Base-by-base conservation (phyloP, 768 basidiomycete genomes). In the Tulasnella sp. region DNA sequence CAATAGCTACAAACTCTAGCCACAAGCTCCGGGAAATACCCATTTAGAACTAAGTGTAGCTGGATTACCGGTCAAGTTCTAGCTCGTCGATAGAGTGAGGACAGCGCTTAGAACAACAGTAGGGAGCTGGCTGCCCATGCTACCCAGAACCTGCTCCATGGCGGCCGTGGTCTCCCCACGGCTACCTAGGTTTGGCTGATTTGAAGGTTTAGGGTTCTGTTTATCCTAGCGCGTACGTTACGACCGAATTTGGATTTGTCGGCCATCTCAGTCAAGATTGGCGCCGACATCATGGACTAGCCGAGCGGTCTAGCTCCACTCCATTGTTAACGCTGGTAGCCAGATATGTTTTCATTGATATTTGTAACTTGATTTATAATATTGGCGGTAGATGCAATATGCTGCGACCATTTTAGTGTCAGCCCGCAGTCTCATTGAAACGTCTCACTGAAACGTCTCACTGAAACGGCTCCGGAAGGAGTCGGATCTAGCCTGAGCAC, bases 221-320 rank as follows among this genome's bases (percentile, higher is more conserved):
- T 18, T 51, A 51, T 51, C 20, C 48, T 9, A 51, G 23, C 23
- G 48, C 48, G 18, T 23, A 51, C 23, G 48, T 51, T 51, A 48
- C 18, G 46, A 48, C 15, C 15, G 18, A 20, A 13, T 48, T 48
- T 48, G 46, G 13, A 13, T 11, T 32, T 6, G 26, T 29, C 32
- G 23, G 23, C 32, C n/a, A 67, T 32, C 61, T 67, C 61, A 67
- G 61, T 67, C 61, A 67, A 67, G 61, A 67, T 67, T 67, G 61
- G 26, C 61, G 61, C 61, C 61, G 11, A 32, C 32, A 32, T 2
- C 6, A 51, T 23, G 48, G 48, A 51, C 16, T 51, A 51, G 48
- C 48, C 48, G 48, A 51, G 20, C 23, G 18, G 4, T 51, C 9
- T 51, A 51, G 48, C 48, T 51, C 48, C 48, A 23, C 48, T 51